Evolutionary conservation across 306 rosid species (phyloP), one percentile per base, ranked within the genome.

Genomic region (Corylus americana): DNA sequence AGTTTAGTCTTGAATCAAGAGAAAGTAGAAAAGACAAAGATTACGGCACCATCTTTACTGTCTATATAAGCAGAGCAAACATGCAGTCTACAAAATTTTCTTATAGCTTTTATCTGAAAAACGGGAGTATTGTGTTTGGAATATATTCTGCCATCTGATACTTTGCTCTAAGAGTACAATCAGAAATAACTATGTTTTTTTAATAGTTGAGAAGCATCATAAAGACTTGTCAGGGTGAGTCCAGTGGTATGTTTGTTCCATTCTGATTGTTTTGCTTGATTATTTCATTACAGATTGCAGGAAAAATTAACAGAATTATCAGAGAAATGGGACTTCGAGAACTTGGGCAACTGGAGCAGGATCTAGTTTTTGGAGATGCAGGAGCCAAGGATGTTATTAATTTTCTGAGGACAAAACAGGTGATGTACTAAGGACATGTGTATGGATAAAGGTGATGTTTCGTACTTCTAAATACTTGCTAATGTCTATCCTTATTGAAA

Each of bases 351-450:
- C 83, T 95, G 76, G 98, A 95, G 85, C 98, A 95, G 83, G 98
- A 95, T 88, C 97, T 92, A 85, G 98, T 95, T 75, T 95, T 95
- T 76, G 98, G 98, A 66, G 97, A 95, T 82, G 97, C 98, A 18
- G 96, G 87, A 86, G 92, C 98, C 73, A 95, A 92, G 88, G 98
- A 95, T 7, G 98, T 95, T 68, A 95, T 95, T 81, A 89, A 42
- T 81, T 92, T 79, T 78, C 83, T 95, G 78, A 90, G 97, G 86
- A 80, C 88, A 83, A 89, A 88, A 47, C 98, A 92, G 98, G 98
- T 92, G 64, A 86, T 71, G 63, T 79, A 70, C 73, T 59, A 22
- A 67, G 78, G 81, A 53, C 58, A 39, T 53, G 45, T 81, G 47
- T 61, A 64, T 11, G 29, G 51, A 17, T 67, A 58, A 67, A 3